A percentile compares a stretch with the other conserved stretches of the same genome.
These are phyloP conservation scores for Fusarium sarcochroum DNA, from an alignment of 2,329 filamentous ascomycete species.

Conservation along the genomic window DNA sequence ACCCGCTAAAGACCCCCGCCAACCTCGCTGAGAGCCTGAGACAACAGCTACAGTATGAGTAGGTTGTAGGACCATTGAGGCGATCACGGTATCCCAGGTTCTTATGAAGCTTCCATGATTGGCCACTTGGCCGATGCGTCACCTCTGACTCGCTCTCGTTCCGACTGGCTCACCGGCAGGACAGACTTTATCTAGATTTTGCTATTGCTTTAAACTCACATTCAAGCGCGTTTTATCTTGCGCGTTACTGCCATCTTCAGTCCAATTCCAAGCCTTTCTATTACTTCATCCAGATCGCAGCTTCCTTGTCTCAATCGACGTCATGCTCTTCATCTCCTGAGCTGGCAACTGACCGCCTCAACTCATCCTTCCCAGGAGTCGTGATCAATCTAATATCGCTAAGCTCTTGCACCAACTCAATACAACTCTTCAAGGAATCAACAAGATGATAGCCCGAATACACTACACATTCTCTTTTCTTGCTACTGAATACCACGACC, in stretches of 20 bases:
- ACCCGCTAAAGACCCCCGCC: conserved; percentile 14
- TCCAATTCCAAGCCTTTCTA: background rate
- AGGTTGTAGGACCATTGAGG: conserved; percentile 42
- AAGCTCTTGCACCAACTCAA: conserved; percentile 16
- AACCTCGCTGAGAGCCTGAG: background rate
- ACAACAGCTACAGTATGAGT: background rate
- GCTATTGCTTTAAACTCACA: conserved; percentile 5
- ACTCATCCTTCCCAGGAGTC: conserved; percentile 24
- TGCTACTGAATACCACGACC: conserved; percentile 22
- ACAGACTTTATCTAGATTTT: conserved; percentile 19
- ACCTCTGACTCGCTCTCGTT: conserved; percentile 44
- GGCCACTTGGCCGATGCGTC: conserved; percentile 47
- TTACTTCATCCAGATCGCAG: background rate
- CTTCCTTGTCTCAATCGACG: conserved; percentile 17
- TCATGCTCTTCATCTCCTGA: conserved; percentile 45
- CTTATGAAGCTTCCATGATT: conserved; percentile 40
- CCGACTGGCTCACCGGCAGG: conserved; percentile 22
- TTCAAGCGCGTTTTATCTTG: background rate
- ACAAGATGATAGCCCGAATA: conserved; percentile 48
- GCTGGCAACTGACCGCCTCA: conserved; percentile 36
- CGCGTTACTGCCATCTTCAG: background rate
- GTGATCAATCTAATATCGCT: conserved; percentile 42
- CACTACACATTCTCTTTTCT: conserved; percentile 29
- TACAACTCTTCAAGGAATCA: conserved; percentile 21
- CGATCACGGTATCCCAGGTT: conserved; percentile 38